Evolutionary conservation across 768 basidiomycete species (phyloP).

Genomic region (Rhizopogon vulgaris): DNA sequence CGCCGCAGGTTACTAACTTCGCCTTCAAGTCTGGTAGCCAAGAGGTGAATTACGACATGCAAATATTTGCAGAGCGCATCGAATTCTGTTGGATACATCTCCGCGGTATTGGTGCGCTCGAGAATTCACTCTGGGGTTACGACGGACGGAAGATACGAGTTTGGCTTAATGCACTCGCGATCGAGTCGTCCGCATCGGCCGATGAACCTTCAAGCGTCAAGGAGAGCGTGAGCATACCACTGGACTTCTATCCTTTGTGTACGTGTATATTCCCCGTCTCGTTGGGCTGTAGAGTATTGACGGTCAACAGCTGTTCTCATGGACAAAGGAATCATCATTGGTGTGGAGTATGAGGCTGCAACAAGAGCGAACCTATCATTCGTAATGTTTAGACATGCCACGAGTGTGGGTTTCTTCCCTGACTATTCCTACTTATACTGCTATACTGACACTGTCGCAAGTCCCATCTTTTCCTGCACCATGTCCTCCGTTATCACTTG

Average conservation of each 20-base stretch:
- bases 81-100: slow-evolving; percentile 99
- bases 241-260: slow-evolving; percentile 98
- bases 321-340: slow-evolving; percentile 99
- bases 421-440: neutral
- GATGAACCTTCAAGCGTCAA: slow-evolving; percentile 54
- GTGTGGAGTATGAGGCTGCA: slow-evolving; percentile 84
- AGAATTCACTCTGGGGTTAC: slow-evolving; percentile 97
- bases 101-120: slow-evolving; percentile 84
- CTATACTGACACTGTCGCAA: slow-evolving; percentile 22
- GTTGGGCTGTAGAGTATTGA: neutral
- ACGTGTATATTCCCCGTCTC: slow-evolving; percentile 16
- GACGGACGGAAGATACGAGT: slow-evolving; percentile 86
- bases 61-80: slow-evolving; percentile 92
- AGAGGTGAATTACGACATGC: slow-evolving; percentile 96
- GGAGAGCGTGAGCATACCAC: slow-evolving; percentile 87
- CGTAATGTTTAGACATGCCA: slow-evolving; percentile 86
- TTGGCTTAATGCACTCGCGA: slow-evolving; percentile 93
- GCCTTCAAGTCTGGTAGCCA: slow-evolving; percentile 63
- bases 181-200: slow-evolving; percentile 53
- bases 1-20: neutral
- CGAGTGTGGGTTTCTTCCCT: slow-evolving; percentile 55
- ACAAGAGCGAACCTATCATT: slow-evolving; percentile 75
- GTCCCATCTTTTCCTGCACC: slow-evolving; percentile 94
- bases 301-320: slow-evolving; percentile 76
- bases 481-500: slow-evolving; percentile 81